These are phyloP conservation scores for Earliella scabrosa DNA, from an alignment of 1,284 basidiomycete species.

Conservation along the genomic window DNA sequence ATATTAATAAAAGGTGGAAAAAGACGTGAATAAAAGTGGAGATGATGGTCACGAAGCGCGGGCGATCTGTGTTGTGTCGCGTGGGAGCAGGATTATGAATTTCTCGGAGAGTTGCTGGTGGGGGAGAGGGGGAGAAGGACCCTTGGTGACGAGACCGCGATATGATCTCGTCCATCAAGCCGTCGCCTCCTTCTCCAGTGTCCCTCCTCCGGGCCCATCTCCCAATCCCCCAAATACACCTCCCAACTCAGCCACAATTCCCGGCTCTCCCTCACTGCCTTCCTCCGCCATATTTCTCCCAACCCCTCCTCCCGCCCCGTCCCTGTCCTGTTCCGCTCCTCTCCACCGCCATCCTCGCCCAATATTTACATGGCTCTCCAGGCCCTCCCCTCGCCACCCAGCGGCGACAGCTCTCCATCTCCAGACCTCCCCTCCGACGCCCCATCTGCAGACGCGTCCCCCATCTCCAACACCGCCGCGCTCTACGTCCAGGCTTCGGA, in stretches of 20 bases:
- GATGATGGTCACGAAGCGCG: neutral
- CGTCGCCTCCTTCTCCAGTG: constrained; percentile 30
- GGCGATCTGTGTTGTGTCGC: constrained; percentile 22
- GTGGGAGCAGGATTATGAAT: constrained; percentile 24
- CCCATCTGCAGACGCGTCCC: constrained; percentile 34
- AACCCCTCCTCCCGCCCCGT: neutral
- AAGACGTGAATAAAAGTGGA: neutral
- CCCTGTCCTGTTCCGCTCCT: constrained; percentile 14
- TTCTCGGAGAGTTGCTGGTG: constrained; percentile 5
- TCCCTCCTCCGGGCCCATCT: constrained; percentile 29
- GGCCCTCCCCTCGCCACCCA: constrained; percentile 42
- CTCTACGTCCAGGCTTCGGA: constrained; percentile 28
- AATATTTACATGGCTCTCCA: constrained; percentile 28
- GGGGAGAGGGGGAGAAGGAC: constrained; percentile 24
- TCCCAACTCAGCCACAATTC: constrained; percentile 31
- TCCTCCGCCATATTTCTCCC: constrained; percentile 18
- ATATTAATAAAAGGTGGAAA: constrained; percentile 3
- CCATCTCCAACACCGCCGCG: constrained; percentile 28
- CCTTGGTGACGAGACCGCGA: constrained; percentile 34
- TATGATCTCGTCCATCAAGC: constrained; percentile 33
- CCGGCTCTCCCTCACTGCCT: constrained; percentile 27
- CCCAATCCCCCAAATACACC: constrained; percentile 30
- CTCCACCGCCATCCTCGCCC: constrained; percentile 5
- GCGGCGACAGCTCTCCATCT: constrained; percentile 33
- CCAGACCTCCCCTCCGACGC: constrained; percentile 32